phyloP scores from a whole-genome alignment of 352 stramenopile species.

The Phytopythium cucurbitacearum region DNA sequence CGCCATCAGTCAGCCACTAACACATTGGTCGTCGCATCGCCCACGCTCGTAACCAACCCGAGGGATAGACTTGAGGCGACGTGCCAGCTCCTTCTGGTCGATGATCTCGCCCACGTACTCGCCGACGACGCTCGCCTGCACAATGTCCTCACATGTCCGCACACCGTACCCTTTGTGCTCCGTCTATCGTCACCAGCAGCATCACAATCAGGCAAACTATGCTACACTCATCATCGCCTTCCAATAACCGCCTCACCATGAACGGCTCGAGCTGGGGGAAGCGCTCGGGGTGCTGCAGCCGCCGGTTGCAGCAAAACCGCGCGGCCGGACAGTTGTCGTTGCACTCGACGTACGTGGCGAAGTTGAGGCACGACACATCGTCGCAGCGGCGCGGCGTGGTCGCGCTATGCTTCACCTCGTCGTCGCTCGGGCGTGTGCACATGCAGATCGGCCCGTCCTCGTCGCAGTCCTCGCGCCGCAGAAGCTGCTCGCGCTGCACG shows the following conservation, averaged over 20 bases:
- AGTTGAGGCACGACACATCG: constrained; percentile 88
- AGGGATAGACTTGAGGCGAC: constrained; percentile 50
- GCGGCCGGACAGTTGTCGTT: constrained; percentile 37
- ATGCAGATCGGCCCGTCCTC: constrained; percentile 48
- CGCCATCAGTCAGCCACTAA: not conserved
- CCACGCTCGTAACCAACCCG: constrained; percentile 20
- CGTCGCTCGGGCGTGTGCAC: constrained; percentile 38
- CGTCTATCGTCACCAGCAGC: constrained; percentile 23
- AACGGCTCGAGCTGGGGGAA: constrained; percentile 73
- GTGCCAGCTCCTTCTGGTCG: constrained; percentile 75
- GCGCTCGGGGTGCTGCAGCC: constrained; percentile 61
- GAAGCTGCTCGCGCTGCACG: constrained; percentile 33
- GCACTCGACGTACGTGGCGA: constrained; percentile 85
- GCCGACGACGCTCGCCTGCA: constrained; percentile 63
- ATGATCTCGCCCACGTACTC: constrained; percentile 93
- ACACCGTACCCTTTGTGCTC: constrained; percentile 86
- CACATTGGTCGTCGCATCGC: not conserved
- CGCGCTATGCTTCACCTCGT: constrained; percentile 28
- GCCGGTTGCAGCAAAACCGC: constrained; percentile 61
- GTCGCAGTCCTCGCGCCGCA: constrained; percentile 33
- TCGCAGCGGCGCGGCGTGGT: constrained; percentile 43
- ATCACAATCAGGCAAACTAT: not conserved
- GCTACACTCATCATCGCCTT: not conserved
- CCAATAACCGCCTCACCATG: constrained; percentile 19
- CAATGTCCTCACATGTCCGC: constrained; percentile 55